Conservation (phyloP, 257 asterid genomes). For the Ehretia macrophylla region DNA sequence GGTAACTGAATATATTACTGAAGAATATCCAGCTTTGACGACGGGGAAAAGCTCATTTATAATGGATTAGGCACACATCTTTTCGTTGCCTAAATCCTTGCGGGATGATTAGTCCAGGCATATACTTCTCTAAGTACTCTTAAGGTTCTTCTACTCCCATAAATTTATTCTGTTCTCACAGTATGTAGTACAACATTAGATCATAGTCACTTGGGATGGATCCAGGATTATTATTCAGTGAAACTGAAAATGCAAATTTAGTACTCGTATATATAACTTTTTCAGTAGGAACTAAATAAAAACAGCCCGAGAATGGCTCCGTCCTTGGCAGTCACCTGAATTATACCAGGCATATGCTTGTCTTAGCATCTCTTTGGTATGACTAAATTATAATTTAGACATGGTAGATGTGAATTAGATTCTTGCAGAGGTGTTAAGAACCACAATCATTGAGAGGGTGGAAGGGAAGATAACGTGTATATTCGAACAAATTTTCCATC, state of each 20-base stretch:
- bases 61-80: slow-evolving; percentile 23
- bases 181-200: too few species aligned
- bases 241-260: too few species aligned
- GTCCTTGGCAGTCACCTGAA: too few species aligned
- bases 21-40: slow-evolving; percentile 17
- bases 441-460: neutral
- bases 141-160: neutral
- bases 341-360: too few species aligned
- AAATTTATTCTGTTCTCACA: neutral
- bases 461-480: neutral
- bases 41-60: neutral
- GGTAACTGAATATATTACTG: slow-evolving; percentile 11
- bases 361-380: slow-evolving; percentile 10
- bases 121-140: slow-evolving; percentile 4
- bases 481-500: too few species aligned
- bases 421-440: slow-evolving; percentile 10
- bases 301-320: too few species aligned
- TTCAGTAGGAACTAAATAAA: too few species aligned
- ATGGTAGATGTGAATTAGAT: slow-evolving; percentile 5
- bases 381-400: neutral
- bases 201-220: too few species aligned
- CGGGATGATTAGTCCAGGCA: slow-evolving; percentile 14
- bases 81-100: slow-evolving; percentile 14
- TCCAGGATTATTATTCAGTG: too few species aligned
- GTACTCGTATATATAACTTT: too few species aligned